Evolutionary conservation across 176 grass and related monocot genomes (phyloP).

Genomic region (Themeda triandra): DNA sequence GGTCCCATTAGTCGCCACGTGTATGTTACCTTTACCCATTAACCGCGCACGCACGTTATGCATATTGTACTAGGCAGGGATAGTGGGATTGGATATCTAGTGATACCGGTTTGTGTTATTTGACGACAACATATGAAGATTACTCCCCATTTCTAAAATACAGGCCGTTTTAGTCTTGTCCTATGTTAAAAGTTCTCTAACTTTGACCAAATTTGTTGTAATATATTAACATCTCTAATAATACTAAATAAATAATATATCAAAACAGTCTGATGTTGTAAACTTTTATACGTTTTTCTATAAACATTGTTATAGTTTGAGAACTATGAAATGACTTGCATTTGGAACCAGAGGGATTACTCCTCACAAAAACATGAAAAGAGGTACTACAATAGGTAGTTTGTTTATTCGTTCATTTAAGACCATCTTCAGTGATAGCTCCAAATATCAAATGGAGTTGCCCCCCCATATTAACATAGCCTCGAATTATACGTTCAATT

Average conservation of each 20-base stretch:
- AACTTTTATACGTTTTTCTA: not conserved
- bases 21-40: not conserved
- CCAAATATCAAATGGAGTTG: no score
- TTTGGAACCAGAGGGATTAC: no score
- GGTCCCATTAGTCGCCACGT: not conserved
- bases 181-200: not conserved
- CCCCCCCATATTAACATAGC: no score
- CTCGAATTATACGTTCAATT: no score
- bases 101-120: not conserved
- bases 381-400: no score
- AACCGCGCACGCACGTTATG: not conserved
- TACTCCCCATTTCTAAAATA: no score
- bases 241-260: not conserved
- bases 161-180: not conserved
- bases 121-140: no score
- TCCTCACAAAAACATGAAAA: no score
- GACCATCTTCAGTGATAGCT: no score
- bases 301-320: not conserved
- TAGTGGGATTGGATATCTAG: not conserved
- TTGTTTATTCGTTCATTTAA: no score
- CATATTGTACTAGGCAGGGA: not conserved
- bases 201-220: not conserved
- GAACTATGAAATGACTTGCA: no score
- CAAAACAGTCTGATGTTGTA: not conserved
- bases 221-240: not conserved